Evolutionary conservation across 148 eudicot species (phyloP), one percentile per base, ranked within the genome.

Genomic region (Rhododendron kiyosumense): DNA sequence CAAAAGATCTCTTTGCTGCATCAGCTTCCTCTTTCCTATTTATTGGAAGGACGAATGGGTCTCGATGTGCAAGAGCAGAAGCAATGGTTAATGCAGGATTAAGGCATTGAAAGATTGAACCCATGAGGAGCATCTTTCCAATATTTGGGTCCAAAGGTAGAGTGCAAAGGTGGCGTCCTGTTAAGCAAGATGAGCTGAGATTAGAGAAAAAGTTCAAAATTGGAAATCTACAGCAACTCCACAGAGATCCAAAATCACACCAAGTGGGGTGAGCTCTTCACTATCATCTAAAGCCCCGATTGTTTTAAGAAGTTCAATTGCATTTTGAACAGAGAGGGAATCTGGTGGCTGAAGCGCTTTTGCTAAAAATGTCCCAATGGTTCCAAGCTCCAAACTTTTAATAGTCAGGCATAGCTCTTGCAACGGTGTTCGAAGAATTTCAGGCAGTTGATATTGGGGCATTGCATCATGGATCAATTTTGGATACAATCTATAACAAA

Each of bases 261-360:
- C 99, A 75, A 97, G 95, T 54, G 99, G 98, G 81, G 99, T 95
- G 51, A 97, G 94, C 89, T 97, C 96, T 91, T 97, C 99, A 18
- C 34, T 85, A 79, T 93, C 99, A 94, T 97, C 93, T 78, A 97
- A 89, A 87, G 99, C 98, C 30, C 99, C 99, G 52, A 97, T 94
- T 26, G 99, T 97, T 75, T 94, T 97, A 45, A 95, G 92, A 88
- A 97, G 99, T 90, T 97, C 99, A 89, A 95, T 81, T 15, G 99
- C 99, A 87, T 97, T 97, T 85, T 94, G 94, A 75, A 97, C 98
- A 71, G 99, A 90, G 77, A 97, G 95, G 61, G 95, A 51, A 93
- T 95, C 98, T n/a, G 99, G 99, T 41, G 99, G 98, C 88, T 97
- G 98, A 89, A 97, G 97, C 86, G 99, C 98, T 90, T 94, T 97